These are phyloP conservation scores for Lipomyces mesembrius DNA, from an alignment of 805 yeast species.

Conservation along the genomic window DNA sequence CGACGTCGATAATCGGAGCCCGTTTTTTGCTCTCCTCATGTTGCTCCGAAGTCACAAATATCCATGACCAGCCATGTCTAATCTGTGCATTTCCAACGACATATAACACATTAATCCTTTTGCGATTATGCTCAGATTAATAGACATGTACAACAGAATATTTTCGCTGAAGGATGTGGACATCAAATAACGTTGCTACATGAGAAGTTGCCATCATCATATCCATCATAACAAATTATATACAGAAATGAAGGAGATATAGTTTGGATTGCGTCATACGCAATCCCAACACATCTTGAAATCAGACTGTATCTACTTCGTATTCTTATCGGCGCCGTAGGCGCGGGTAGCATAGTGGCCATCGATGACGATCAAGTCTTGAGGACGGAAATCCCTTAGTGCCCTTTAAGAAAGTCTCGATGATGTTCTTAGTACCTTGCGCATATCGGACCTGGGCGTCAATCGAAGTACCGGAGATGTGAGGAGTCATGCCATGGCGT, in stretches of 20 bases:
- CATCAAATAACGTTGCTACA: background rate
- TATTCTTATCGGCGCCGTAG: constrained; percentile 54
- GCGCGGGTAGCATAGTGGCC: constrained; percentile 77
- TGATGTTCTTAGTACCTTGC: constrained; percentile 66
- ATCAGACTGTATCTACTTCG: background rate
- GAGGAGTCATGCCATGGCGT: constrained; percentile 91
- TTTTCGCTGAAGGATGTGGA: too few relatives aligned
- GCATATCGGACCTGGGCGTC: constrained; percentile 82
- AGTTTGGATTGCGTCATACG: too few relatives aligned
- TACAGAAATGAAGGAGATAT: too few relatives aligned
- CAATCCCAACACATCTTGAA: background rate
- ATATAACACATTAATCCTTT: too few relatives aligned
- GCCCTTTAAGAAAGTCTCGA: constrained; percentile 64
- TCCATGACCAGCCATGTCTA: too few relatives aligned
- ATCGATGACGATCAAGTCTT: constrained; percentile 70
- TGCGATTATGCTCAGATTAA: too few relatives aligned
- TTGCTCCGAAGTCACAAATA: too few relatives aligned
- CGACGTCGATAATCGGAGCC: too few relatives aligned
- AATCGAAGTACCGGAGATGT: constrained; percentile 75
- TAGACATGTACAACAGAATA: too few relatives aligned
- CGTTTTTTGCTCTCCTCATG: too few relatives aligned
- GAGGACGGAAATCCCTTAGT: constrained; percentile 74
- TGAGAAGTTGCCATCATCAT: background rate
- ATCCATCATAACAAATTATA: background rate
- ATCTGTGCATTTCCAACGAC: too few relatives aligned